These are phyloP conservation scores for Nitzschia palea DNA, from an alignment of 108 stramenopile genomes.

Conservation along the genomic window DNA sequence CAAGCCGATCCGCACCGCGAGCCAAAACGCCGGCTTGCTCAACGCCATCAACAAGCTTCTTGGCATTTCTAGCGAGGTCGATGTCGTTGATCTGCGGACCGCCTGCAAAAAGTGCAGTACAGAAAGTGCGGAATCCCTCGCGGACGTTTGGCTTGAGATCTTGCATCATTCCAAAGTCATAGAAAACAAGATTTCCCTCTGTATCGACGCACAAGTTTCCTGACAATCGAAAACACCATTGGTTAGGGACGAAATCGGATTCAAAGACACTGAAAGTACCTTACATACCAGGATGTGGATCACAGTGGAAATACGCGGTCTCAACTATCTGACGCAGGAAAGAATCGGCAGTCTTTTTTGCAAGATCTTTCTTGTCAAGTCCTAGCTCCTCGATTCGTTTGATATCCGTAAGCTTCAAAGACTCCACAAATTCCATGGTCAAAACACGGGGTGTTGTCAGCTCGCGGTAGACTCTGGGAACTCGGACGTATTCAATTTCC, in stretches of 20 bases:
- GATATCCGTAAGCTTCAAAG: constrained; percentile 90
- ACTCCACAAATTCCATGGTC: constrained; percentile 92
- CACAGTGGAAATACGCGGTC: constrained; percentile 56
- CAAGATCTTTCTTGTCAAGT: constrained; percentile 79
- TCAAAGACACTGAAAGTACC: background rate
- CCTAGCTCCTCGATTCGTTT: constrained; percentile 74
- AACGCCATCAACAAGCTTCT: constrained; percentile 90
- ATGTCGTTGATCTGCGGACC: constrained; percentile 78
- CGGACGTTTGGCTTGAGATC: constrained; percentile 60
- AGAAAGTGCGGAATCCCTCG: constrained; percentile 84
- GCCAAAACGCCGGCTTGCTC: constrained; percentile 94
- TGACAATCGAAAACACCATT: constrained; percentile 12
- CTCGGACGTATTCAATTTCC: constrained; percentile 81
- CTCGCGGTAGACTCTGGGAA: constrained; percentile 84
- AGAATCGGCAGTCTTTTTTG: constrained; percentile 88
- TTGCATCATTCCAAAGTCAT: constrained; percentile 90
- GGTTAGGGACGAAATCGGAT: background rate
- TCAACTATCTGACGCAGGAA: constrained; percentile 93
- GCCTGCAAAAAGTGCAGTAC: constrained; percentile 85
- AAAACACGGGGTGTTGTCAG: constrained; percentile 84
- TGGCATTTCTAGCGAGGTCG: constrained; percentile 83
- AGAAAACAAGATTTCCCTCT: constrained; percentile 87
- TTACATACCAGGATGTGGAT: constrained; percentile 31
- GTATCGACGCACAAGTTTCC: constrained; percentile 77
- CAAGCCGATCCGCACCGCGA: constrained; percentile 89